Base-by-base conservation (phyloP, 139 green algal genomes). In the Haematococcus sp. region DNA sequence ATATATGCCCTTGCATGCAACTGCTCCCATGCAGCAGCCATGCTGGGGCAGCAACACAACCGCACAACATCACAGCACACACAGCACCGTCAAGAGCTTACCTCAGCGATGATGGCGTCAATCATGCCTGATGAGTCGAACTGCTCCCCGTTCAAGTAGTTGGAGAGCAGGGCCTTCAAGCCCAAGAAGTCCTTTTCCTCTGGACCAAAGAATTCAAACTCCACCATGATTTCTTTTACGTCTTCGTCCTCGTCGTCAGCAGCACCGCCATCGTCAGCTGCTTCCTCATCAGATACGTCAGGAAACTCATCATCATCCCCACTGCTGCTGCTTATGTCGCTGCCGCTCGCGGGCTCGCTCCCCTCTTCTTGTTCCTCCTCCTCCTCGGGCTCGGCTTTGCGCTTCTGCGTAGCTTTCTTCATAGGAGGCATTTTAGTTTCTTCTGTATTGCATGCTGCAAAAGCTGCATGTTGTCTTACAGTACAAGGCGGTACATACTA, bases 141-240 rank as follows among this genome's bases (percentile, higher is more conserved):
- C 49, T 78, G 46, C 34, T 81, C 64, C 0, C 87, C 92, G 72
- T 97, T 92, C 40, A 97, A 81, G 68, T 92, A 97, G 5, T 54
- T 86, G 31, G 75, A 59, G 70, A 98, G 75, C 69, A 98, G 79
- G 1, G 84, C 85, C 51, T 90, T 93, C 15, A 98, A 71, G 25
- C 93, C 93, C 17, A 93, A 91, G 61, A 93, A 98, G 82, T 98
- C 93, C 0, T 76, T 73, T n/a, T 95, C 90, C 52, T 86, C 75
- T 0, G 93, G 92, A 25, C 93, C 86, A 55, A 91, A 94, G 63
- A 98, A 98, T 54, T 95, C 84, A 68, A 98, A 95, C 43, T 97
- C 79, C 0, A 97, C 86, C 27, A 93, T 73, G 2, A 97, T 78
- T 30, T 94, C 49, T 25, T 90, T 77, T 40, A 81, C 77, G 23